Conservation (phyloP, 805 yeast genomes). For the Candida sonorensis region DNA sequence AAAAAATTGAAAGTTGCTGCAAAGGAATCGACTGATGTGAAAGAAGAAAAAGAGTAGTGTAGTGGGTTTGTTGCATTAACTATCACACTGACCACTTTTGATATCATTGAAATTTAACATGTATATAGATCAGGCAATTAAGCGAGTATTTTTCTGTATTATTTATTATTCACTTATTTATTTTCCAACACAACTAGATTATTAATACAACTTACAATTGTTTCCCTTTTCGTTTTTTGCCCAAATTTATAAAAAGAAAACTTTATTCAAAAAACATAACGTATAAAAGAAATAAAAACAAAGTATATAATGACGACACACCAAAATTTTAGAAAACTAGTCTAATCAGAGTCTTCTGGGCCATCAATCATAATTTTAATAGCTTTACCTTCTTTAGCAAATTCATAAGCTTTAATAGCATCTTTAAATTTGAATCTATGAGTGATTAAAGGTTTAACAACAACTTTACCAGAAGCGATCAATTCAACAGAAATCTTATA, state of each 20-base stretch:
- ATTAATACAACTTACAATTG: neutral
- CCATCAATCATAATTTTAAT: constrained; percentile 81
- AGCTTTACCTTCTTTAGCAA: constrained; percentile 58
- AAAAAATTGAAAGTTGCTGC: constrained; percentile 2
- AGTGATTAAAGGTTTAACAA: constrained; percentile 64
- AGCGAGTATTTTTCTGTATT: too few species aligned
- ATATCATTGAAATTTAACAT: too few species aligned
- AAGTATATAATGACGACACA: neutral
- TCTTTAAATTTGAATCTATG: constrained; percentile 67
- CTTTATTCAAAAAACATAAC: neutral
- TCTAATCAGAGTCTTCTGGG: constrained; percentile 51
- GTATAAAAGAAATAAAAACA: too few species aligned
- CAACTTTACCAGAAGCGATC: constrained; percentile 54
- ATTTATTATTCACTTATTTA: too few species aligned
- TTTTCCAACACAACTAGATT: too few species aligned
- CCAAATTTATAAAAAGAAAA: neutral
- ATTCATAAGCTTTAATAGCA: constrained; percentile 67
- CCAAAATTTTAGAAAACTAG: too few species aligned
- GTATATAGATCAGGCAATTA: neutral
- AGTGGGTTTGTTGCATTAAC: too few species aligned
- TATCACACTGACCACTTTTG: too few species aligned
- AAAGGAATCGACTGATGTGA: neutral
- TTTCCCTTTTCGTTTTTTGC: neutral
- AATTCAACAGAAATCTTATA: constrained; percentile 66
- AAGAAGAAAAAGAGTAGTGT: neutral